Percentiles rank a stretch among this genome's conserved stretches.
phyloP scores from a whole-genome alignment of 225 moss, liverwort and hornwort genomes.

The Neckera pumila region DNA sequence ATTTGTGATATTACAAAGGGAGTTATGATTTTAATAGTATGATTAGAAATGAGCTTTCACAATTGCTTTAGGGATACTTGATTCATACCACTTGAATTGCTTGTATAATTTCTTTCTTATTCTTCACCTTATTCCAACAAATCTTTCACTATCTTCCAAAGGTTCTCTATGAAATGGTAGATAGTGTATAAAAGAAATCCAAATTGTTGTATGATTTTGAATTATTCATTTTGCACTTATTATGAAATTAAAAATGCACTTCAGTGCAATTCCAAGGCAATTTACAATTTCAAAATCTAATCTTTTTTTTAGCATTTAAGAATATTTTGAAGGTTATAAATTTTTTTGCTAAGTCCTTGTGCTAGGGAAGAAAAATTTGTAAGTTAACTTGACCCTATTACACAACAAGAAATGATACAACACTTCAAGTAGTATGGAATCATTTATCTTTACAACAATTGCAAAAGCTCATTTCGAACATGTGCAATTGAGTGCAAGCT shows the following conservation, averaged over 20 bases:
- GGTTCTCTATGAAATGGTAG: not conserved
- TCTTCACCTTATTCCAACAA: too few relatives aligned
- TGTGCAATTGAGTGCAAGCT: not conserved
- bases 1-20: too few relatives aligned
- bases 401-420: not conserved
- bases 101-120: too few relatives aligned
- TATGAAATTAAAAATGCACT: not conserved
- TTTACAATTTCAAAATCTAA: not conserved
- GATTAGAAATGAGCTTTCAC: too few relatives aligned
- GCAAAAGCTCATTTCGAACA: fast-evolving
- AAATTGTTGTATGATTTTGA: not conserved
- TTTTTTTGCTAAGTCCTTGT: too few relatives aligned
- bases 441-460: not conserved
- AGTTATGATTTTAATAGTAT: too few relatives aligned
- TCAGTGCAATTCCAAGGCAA: not conserved
- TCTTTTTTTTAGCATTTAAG: not conserved
- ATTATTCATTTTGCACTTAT: not conserved
- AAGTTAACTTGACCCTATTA: too few relatives aligned
- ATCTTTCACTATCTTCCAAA: not conserved
- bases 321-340: not conserved
- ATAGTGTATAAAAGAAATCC: not conserved
- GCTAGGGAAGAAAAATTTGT: not conserved
- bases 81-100: too few relatives aligned
- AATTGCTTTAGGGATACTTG: too few relatives aligned
- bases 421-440: fast-evolving